These are phyloP conservation scores for Neurospora sp. DNA, from an alignment of 495 filamentous ascomycete species.

Conservation along the genomic window DNA sequence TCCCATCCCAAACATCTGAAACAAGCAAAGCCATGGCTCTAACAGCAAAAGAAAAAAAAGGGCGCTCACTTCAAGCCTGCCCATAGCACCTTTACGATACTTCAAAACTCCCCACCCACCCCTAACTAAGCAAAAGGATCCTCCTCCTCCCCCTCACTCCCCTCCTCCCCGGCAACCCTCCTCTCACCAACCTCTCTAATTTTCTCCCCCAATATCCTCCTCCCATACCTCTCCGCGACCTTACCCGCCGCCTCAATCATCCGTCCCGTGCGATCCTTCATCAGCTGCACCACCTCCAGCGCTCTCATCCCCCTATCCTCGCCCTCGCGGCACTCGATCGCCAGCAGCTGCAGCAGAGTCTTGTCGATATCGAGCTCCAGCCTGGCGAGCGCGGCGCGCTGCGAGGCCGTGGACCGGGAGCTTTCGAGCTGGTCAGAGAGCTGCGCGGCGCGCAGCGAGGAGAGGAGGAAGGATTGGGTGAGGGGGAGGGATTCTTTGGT, in stretches of 20 bases:
- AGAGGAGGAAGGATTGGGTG: constrained; percentile 73
- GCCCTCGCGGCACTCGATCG: constrained; percentile 79
- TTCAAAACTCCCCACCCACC: too few relatives aligned
- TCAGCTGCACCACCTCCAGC: constrained; percentile 66
- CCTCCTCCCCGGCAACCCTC: constrained; percentile 46
- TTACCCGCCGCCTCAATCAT: constrained; percentile 82
- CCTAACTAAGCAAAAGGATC: neutral
- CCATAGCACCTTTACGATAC: neutral
- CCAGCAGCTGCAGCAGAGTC: constrained; percentile 78
- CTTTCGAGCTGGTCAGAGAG: constrained; percentile 58
- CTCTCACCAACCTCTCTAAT: constrained; percentile 68
- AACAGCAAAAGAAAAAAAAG: neutral
- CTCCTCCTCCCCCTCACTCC: constrained; percentile 8
- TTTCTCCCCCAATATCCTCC: constrained; percentile 72
- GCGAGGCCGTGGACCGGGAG: constrained; percentile 42
- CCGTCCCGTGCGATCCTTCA: constrained; percentile 67
- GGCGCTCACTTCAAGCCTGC: neutral
- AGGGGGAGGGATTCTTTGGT: constrained; percentile 37
- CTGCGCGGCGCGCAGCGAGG: constrained; percentile 57
- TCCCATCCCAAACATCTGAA: too few relatives aligned
- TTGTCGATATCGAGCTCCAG: constrained; percentile 79
- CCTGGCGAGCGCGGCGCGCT: constrained; percentile 57
- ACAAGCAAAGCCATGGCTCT: neutral
- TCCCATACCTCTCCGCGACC: constrained; percentile 69
- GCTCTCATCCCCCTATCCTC: constrained; percentile 93